These are phyloP conservation scores for Apiospora kogelbergensis DNA, from an alignment of 2,329 filamentous ascomycete genomes.

Conservation along the genomic window DNA sequence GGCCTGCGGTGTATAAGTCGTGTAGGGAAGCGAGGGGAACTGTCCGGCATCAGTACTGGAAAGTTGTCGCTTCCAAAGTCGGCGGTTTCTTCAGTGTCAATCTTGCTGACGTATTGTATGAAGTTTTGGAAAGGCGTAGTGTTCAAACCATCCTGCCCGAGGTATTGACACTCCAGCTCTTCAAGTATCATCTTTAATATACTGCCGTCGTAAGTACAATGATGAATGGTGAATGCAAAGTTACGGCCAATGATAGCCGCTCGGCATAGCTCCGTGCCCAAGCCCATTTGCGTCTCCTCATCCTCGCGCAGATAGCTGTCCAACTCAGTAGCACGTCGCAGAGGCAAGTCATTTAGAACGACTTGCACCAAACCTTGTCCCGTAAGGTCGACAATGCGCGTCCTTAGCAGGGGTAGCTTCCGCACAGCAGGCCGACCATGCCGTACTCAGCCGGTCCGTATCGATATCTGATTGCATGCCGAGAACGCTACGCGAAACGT, in stretches of 20 bases:
- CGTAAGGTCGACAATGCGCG: slow-evolving; percentile 1
- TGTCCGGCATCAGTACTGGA: not conserved
- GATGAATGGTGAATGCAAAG: slow-evolving; percentile 7
- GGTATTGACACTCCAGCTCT: not conserved
- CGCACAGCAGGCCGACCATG: not conserved
- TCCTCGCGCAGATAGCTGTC: not conserved
- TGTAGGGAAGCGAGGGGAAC: not conserved
- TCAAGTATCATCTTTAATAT: not conserved
- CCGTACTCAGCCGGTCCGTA: not conserved
- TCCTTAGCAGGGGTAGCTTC: not conserved
- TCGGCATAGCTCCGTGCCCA: slow-evolving; percentile 20
- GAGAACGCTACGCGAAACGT: slow-evolving; percentile 24
- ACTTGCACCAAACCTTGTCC: slow-evolving; percentile 20
- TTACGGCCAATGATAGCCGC: slow-evolving; percentile 12
- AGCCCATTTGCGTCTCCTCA: slow-evolving; percentile 38
- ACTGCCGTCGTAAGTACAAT: slow-evolving; percentile 7
- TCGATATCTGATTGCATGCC: slow-evolving; percentile 10
- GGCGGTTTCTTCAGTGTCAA: not conserved
- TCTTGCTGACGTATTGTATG: not conserved
- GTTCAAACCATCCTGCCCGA: not conserved
- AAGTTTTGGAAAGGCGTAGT: not conserved
- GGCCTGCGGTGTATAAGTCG: not conserved
- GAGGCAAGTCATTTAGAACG: slow-evolving; percentile 25
- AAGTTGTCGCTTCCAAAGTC: not conserved
- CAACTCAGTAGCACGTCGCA: not conserved